These are phyloP conservation scores for Backusella sp. DNA, from an alignment of 192 early-diverging fungal genomes.

Conservation along the genomic window DNA sequence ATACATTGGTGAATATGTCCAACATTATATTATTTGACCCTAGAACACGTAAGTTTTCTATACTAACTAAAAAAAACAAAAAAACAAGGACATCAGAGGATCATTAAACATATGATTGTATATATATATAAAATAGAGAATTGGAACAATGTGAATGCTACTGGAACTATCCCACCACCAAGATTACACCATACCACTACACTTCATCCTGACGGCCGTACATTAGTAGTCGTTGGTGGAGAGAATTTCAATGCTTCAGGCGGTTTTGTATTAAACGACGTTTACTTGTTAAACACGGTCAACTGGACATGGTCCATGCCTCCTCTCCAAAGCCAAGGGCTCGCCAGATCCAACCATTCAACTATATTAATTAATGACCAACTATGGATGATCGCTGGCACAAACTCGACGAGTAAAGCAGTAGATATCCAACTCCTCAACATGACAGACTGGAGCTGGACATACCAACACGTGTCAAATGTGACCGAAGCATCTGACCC, in stretches of 20 bases:
- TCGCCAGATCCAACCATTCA: conserved; percentile 10
- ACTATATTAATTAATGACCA: conserved; percentile 10
- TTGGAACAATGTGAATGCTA: neutral
- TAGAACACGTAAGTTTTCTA: conserved; percentile 4
- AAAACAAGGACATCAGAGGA: neutral
- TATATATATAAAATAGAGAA: neutral
- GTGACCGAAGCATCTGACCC: neutral
- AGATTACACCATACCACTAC: conserved; percentile 18
- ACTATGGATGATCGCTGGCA: conserved; percentile 15
- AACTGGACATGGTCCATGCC: neutral
- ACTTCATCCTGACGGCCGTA: conserved; percentile 5
- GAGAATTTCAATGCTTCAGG: neutral
- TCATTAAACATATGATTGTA: neutral
- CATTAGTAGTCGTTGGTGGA: neutral
- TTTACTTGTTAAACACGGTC: neutral
- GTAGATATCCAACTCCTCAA: conserved; percentile 13
- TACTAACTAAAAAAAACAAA: neutral
- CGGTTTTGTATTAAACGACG: conserved; percentile 6
- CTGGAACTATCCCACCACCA: neutral
- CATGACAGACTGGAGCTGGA: conserved; percentile 4
- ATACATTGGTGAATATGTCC: conserved; percentile 12
- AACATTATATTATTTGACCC: conserved; percentile 13
- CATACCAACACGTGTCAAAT: neutral
- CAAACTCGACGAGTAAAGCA: neutral
- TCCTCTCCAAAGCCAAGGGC: neutral